A percentile compares a stretch with the other conserved stretches of the same genome.
Conservation (phyloP, 2,329 filamentous ascomycete genomes). For the Penicillium hesseltinei region DNA sequence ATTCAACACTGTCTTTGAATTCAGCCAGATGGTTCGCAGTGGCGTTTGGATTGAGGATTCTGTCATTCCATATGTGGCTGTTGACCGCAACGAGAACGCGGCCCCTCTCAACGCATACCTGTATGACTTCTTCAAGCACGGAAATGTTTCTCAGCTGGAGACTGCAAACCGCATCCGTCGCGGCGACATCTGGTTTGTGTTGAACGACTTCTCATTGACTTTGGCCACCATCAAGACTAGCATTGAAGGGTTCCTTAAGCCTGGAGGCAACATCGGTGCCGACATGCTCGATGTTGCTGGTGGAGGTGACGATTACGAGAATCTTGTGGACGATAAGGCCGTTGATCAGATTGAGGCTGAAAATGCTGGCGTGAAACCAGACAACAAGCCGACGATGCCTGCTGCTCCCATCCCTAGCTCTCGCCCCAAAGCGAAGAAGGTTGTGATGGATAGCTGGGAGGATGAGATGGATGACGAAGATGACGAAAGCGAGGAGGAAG, state of each 20-base stretch:
- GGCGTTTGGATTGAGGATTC: conserved; percentile 74
- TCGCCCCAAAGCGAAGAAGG: not conserved
- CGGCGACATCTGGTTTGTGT: conserved; percentile 68
- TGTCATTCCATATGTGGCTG: conserved; percentile 66
- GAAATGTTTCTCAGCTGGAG: conserved; percentile 60
- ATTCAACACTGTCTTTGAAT: conserved; percentile 64
- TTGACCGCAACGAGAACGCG: conserved; percentile 56
- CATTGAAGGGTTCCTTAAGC: conserved; percentile 34
- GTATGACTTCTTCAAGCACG: conserved; percentile 75
- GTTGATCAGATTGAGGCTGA: conserved; percentile 4
- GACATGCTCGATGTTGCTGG: conserved; percentile 29
- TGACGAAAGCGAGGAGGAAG: not conserved
- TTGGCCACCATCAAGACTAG: conserved; percentile 38
- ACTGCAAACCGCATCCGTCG: conserved; percentile 64
- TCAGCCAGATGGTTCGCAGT: conserved; percentile 63
- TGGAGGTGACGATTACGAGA: conserved; percentile 29
- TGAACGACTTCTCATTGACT: conserved; percentile 64
- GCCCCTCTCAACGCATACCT: conserved; percentile 50
- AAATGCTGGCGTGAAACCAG: not conserved
- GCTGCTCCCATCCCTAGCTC: not conserved
- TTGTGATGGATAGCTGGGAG: conserved; percentile 26
- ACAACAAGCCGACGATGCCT: not conserved
- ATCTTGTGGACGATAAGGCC: conserved; percentile 16
- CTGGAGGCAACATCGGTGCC: conserved; percentile 1
- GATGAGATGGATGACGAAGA: conserved; percentile 12